Conservation (phyloP, 2,329 filamentous ascomycete genomes). For the Aureobasidium namibiae region DNA sequence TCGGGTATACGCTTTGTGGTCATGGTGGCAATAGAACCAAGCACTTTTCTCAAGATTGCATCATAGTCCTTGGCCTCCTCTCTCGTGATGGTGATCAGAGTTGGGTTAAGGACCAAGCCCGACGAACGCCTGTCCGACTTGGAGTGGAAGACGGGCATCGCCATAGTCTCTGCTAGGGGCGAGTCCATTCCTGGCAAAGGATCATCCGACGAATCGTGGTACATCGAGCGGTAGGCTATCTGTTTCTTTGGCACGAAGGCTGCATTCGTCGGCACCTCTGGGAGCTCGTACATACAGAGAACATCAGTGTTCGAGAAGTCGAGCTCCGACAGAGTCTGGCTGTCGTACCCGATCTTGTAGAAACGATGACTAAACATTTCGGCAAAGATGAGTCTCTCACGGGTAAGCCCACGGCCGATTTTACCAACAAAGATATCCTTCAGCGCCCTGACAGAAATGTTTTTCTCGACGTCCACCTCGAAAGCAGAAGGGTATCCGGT, state of each 20-base stretch:
- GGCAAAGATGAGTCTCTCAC: constrained; percentile 62
- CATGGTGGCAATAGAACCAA: constrained; percentile 67
- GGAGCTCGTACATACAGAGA: constrained; percentile 68
- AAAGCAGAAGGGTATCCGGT: constrained; percentile 63
- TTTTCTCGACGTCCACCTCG: constrained; percentile 71
- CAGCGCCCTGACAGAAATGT: constrained; percentile 58
- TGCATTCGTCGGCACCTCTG: constrained; percentile 70
- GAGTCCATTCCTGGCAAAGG: constrained; percentile 50
- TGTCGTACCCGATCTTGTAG: constrained; percentile 77
- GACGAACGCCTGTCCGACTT: constrained; percentile 36
- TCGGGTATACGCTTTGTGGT: constrained; percentile 46
- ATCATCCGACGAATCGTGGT: constrained; percentile 26
- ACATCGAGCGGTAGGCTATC: constrained; percentile 10
- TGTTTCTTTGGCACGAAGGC: constrained; percentile 11
- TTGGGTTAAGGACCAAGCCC: constrained; percentile 21
- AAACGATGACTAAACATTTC: constrained; percentile 80
- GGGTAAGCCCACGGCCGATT: constrained; percentile 45
- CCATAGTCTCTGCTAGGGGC: constrained; percentile 54
- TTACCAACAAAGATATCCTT: constrained; percentile 45
- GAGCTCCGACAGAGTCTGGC: constrained; percentile 59
- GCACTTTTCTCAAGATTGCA: constrained; percentile 67
- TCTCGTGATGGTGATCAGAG: constrained; percentile 67
- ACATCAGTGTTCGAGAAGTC: constrained; percentile 55
- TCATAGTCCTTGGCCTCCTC: constrained; percentile 65
- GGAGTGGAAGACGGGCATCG: constrained; percentile 63